Base-by-base conservation (phyloP, 495 filamentous ascomycete genomes). In the Parmelia sp. region DNA sequence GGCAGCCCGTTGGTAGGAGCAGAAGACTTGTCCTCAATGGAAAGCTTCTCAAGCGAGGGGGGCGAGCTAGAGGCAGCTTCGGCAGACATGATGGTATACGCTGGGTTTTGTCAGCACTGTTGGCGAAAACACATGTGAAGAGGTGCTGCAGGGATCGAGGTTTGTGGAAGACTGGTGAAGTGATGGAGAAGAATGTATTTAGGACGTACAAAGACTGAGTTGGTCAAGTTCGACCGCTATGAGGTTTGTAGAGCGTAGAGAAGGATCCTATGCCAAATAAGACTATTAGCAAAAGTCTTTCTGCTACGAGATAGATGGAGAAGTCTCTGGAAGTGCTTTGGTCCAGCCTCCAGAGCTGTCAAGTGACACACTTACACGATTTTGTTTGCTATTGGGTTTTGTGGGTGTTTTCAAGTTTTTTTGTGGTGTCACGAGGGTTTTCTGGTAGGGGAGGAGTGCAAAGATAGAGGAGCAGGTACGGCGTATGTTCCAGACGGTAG, bases 1-100 rank as follows among this genome's bases (percentile, higher is more conserved):
- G 84, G 81, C 68, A 83, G 83, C 61, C 80, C 86, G 64, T 86
- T 86, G 72, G 82, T 79, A 69, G 79, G 82, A 72, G 83, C 75
- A 76, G 79, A 71, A 36, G 70, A 77, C 75, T 79, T 79, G 71
- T 85, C 82, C 65, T 86, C 83, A 74, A 81, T 75, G 78, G 83
- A 83, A 66, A 89, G 83, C 81, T 86, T 84, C 67, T 89, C 87
- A 75, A 88, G 85, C 77, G 87, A 85, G 75, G 83, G 77, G 66
- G 83, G 71, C 10, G 65, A 55, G 56, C 65, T 57, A 70, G 82
- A 74, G 72, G 82, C 76, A 70, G 79, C 75, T 72, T 79, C 76
- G 72, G 87, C 76, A 81, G 88, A 86, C 86, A 90, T 90, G 67
- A 74, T 81, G 73, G 69, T 57, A n/a, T 42, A 17, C 12, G 51